Base-by-base conservation (phyloP, 75 land plant species). In the Picea sitchensis region DNA sequence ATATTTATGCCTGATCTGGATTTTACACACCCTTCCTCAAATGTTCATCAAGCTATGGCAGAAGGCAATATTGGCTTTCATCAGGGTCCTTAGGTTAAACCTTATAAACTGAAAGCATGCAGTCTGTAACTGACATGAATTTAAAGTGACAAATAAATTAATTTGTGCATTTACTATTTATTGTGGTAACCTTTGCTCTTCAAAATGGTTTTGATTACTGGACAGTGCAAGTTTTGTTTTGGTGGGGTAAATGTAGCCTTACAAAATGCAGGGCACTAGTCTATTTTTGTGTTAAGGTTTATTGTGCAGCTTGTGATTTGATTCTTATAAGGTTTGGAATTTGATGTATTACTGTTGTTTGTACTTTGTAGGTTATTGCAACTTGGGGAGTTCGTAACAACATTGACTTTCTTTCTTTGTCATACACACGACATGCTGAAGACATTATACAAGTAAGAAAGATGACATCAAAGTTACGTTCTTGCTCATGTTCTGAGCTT, bases 361-460 rank as follows among this genome's bases (percentile, higher is more conserved):
- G 1, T 41, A 41, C 44, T 41, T 3, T 41, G 44, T 61, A 92
- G 89, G 83, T 87, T 20, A 95, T 96, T 20, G 82, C 88, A 18
- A 80, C 88, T 26, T 96, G 94, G 94, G 99, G 99, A 61, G 81
- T 79, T 54, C 67, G 80, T 8, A 96, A 96, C 82, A 91, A 91
- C 68, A 91, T 96, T 83, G 99, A 96, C 79, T 84, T 96, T 73
- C 80, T 96, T 14, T 96, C 98, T 14, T 76, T 96, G 57, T 96
- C 98, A 26, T 96, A 89, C 59, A 92, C 95, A 2, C 86, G 99
- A 11, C 86, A 88, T 81, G 95, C 95, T 44, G 98, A 92, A 73
- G 99, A 96, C 79, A 95, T 96, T 73, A 83, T 90, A 73, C 83
- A 89, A 58, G 96, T 93, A 79, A 81, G 3, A 30, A 44, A 41